phyloP scores from a whole-genome alignment of 2,329 filamentous ascomycete species.

The Microascus cirrosus region DNA sequence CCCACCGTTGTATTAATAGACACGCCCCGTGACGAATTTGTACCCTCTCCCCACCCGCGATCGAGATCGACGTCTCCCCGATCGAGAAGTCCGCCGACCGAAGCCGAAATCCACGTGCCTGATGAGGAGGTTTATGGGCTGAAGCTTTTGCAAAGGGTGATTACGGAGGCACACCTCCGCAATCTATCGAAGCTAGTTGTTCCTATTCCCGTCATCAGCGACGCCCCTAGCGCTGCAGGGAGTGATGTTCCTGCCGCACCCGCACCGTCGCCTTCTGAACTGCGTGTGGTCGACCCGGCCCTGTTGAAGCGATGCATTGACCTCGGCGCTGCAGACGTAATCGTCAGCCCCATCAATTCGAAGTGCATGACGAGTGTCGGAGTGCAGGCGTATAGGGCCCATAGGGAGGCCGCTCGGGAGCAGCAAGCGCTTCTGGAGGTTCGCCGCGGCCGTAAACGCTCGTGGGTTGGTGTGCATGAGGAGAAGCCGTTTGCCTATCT shows the following conservation, averaged over 20 bases:
- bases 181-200: constrained; percentile 46
- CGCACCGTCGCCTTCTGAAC: background rate
- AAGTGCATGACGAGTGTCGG: constrained; percentile 66
- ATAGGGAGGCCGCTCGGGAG: constrained; percentile 64
- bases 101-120: constrained; percentile 26
- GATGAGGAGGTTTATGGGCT: constrained; percentile 44
- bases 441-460: constrained; percentile 69
- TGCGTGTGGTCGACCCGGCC: constrained; percentile 23
- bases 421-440: constrained; percentile 61
- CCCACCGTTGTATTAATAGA: constrained; percentile 48
- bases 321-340: constrained; percentile 75
- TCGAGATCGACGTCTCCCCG: constrained; percentile 34
- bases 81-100: constrained; percentile 20
- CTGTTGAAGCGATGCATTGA: constrained; percentile 66
- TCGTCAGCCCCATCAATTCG: constrained; percentile 66
- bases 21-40: constrained; percentile 37
- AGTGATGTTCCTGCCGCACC: constrained; percentile 10
- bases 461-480: constrained; percentile 82
- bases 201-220: constrained; percentile 41
- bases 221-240: constrained; percentile 16
- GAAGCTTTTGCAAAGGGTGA: constrained; percentile 41
- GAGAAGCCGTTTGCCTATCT: constrained; percentile 82
- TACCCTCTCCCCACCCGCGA: constrained; percentile 21
- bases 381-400: constrained; percentile 73
- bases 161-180: constrained; percentile 45